Evolutionary conservation across 2,329 filamentous ascomycete genomes (phyloP), one percentile per base, ranked within the genome.

Genomic region (Myriangium duriaei): DNA sequence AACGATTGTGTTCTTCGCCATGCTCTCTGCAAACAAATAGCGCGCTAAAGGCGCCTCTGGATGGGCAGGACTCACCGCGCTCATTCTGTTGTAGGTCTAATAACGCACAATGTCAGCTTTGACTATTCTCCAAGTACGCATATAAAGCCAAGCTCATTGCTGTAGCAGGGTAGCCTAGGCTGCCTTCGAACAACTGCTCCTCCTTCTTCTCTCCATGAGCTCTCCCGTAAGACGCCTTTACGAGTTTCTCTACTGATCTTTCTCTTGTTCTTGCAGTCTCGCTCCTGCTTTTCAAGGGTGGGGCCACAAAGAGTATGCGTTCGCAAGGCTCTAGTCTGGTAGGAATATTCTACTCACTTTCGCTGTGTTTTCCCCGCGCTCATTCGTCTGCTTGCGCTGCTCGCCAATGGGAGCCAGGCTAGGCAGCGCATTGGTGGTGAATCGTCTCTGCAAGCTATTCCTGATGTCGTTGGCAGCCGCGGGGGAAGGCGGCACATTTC

Each of bases 361-460:
- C n/a, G 21, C n/a, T 26, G 21, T 26, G n/a, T 7, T 72, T 32
- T 69, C 63, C 11, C n/a, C 30, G 14, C 32, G 36, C 18, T 30
- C 36, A 17, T 39, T 39, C 37, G 67, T 59, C 53, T 69, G 69
- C 42, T 63, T 58, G 37, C 68, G 57, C 51, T 71, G 65, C 55
- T 73, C 69, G 32, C 69, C 72, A 53, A 68, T 68, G 42, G 71
- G 64, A 36, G 65, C 68, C 55, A 87, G 62, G 88, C 43, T 67
- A 72, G 62, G 84, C 71, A 63, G 83, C 78, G 64, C 94, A 52
- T 68, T 92, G 41, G 87, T 91, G 46, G 88, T 96, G 64, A 96
- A 96, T 56, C 88, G 81, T 54, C 88, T 79, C 61, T 87, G 84
- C 57, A 96, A 69, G 51, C 77, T 78, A 46, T 76, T 74, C 60